Conservation (phyloP, 1,284 basidiomycete species). For the Uromyces viciae-fabae region DNA sequence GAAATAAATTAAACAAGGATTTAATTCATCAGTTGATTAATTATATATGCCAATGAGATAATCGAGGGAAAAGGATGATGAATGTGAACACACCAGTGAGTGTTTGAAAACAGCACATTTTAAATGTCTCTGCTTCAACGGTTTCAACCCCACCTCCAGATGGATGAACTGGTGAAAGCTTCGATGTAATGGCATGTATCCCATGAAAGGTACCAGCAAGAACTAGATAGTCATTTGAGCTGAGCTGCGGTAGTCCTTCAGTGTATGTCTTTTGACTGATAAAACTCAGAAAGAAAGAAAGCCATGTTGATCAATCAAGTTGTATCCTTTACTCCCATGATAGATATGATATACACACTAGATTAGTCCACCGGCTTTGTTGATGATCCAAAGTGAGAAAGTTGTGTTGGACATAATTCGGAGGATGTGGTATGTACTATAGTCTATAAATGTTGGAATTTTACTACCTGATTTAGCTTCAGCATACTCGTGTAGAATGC, state of each 20-base stretch:
- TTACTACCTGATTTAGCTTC: too few relatives aligned
- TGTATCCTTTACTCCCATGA: not conserved
- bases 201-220: constrained; percentile 95
- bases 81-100: constrained; percentile 70
- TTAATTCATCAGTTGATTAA: not conserved
- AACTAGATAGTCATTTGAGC: constrained; percentile 95
- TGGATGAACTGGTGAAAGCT: constrained; percentile 73
- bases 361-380: constrained; percentile 95
- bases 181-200: constrained; percentile 93
- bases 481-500: too few relatives aligned
- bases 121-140: constrained; percentile 90
- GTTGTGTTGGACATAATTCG: constrained; percentile 44
- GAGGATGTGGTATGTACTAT: too few relatives aligned
- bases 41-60: not conserved
- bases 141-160: constrained; percentile 70
- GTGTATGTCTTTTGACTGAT: constrained; percentile 45
- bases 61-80: not conserved
- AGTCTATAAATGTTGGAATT: too few relatives aligned
- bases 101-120: constrained; percentile 81
- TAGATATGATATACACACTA: constrained; percentile 62
- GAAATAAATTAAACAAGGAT: not conserved
- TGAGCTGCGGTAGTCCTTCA: constrained; percentile 81
- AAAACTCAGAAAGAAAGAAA: not conserved
- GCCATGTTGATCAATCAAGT: not conserved
- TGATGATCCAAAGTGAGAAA: constrained; percentile 78